Percentiles rank a stretch among this genome's conserved stretches.
phyloP scores from a whole-genome alignment of 106 monocot species.

The Phalaenopsis aphrodite region DNA sequence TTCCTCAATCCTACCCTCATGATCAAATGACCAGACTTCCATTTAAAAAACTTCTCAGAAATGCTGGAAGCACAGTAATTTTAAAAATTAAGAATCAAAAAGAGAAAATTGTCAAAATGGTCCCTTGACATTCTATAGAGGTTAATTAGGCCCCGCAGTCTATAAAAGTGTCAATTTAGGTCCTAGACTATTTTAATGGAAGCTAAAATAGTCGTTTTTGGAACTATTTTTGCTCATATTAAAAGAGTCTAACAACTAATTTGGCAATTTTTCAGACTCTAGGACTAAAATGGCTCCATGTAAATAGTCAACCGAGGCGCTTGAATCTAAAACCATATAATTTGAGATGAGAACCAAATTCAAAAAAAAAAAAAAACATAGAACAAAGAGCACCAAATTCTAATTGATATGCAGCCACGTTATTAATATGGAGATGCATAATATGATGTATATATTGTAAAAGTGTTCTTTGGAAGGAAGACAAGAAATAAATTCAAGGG shows the following conservation, averaged over 20 bases:
- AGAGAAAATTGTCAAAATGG: too few relatives aligned
- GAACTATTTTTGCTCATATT: too few relatives aligned
- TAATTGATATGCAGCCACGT: background rate
- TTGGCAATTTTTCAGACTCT: too few relatives aligned
- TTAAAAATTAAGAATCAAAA: background rate
- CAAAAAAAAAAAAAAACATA: background rate
- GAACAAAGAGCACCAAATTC: background rate
- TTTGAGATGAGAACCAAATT: background rate
- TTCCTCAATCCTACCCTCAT: background rate
- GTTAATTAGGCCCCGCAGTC: too few relatives aligned
- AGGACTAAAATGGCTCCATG: too few relatives aligned
- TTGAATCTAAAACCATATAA: background rate
- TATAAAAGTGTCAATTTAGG: too few relatives aligned
- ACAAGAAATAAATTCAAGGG: background rate
- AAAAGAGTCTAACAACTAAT: too few relatives aligned
- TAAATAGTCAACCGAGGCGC: too few relatives aligned
- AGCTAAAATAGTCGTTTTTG: too few relatives aligned
- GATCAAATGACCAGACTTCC: conserved; percentile 2
- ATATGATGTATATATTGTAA: background rate
- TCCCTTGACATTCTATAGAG: too few relatives aligned
- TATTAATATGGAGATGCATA: background rate
- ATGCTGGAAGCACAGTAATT: background rate
- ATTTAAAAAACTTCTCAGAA: background rate
- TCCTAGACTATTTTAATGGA: too few relatives aligned
- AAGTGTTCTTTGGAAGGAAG: background rate